A percentile compares a stretch with the other conserved stretches of the same genome.
Conservation (phyloP, 2,329 filamentous ascomycete species). For the Talaromyces sp. region DNA sequence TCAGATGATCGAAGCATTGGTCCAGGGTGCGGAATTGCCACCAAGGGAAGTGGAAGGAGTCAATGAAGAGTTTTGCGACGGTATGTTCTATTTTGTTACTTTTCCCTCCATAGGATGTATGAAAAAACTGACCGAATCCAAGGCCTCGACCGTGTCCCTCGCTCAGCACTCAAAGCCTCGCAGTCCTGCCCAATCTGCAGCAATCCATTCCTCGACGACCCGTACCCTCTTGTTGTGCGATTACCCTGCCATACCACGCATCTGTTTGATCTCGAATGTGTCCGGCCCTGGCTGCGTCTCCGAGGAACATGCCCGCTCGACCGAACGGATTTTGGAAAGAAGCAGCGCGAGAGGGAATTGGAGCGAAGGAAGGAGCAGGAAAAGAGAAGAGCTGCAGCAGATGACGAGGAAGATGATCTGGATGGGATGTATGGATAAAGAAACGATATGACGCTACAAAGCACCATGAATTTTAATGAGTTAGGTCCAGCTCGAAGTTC, state of each 20-base stretch:
- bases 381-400: constrained; percentile 28
- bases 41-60: constrained; percentile 57
- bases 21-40: constrained; percentile 52
- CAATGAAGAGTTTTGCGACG: constrained; percentile 54
- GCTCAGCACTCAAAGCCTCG: constrained; percentile 46
- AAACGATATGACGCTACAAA: neutral
- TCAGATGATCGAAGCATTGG: constrained; percentile 50
- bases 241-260: constrained; percentile 58
- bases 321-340: constrained; percentile 53
- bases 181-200: constrained; percentile 57
- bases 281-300: constrained; percentile 58
- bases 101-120: too few relatives aligned
- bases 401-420: constrained; percentile 40
- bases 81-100: constrained; percentile 24
- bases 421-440: constrained; percentile 44
- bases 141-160: constrained; percentile 55
- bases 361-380: constrained; percentile 48
- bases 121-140: neutral
- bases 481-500: neutral
- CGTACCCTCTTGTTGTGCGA: constrained; percentile 58
- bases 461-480: neutral
- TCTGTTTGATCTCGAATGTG: constrained; percentile 60
- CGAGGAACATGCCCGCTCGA: constrained; percentile 60
- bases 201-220: constrained; percentile 56
- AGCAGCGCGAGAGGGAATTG: constrained; percentile 46